Evolutionary conservation across 73 alveolate species (phyloP).

Genomic region (Blepharisma stoltei): DNA sequence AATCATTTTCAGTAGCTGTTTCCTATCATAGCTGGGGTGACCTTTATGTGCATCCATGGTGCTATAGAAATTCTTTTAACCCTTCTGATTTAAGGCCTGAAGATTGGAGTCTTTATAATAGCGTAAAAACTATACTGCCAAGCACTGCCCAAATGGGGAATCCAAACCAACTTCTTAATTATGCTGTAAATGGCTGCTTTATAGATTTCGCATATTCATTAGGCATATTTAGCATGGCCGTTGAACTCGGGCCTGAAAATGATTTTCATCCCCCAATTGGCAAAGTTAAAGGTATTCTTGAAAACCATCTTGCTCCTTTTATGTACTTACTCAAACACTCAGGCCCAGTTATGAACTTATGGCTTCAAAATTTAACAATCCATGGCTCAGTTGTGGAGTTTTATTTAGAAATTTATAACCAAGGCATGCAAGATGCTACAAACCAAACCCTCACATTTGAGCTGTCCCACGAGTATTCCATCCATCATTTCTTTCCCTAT

Average conservation of each 20-base stretch:
- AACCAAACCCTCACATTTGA: no score
- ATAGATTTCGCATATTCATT: not conserved
- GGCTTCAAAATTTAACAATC: no score
- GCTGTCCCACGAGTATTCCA: no score
- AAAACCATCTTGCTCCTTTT: not conserved
- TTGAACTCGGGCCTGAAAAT: slow-evolving; percentile 10
- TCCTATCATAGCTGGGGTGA: slow-evolving; percentile 93
- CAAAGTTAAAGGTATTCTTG: not conserved
- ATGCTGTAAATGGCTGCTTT: slow-evolving; percentile 9
- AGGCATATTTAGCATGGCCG: not conserved
- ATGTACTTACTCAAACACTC: no score
- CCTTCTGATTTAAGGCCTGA: not conserved
- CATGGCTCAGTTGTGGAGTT: no score
- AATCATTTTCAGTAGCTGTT: slow-evolving; percentile 65
- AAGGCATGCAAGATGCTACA: no score
- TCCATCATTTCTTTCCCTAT: no score
- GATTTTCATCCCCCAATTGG: not conserved
- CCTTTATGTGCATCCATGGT: slow-evolving; percentile 78
- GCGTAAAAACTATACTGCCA: not conserved
- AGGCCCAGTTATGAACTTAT: no score
- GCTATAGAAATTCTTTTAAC: slow-evolving; percentile 32
- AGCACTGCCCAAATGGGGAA: not conserved
- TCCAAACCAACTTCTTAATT: not conserved
- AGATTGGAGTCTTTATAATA: not conserved
- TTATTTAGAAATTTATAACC: no score